Base-by-base conservation (phyloP, 139 green algal genomes). In the Chlamydomonas schloesseri region DNA sequence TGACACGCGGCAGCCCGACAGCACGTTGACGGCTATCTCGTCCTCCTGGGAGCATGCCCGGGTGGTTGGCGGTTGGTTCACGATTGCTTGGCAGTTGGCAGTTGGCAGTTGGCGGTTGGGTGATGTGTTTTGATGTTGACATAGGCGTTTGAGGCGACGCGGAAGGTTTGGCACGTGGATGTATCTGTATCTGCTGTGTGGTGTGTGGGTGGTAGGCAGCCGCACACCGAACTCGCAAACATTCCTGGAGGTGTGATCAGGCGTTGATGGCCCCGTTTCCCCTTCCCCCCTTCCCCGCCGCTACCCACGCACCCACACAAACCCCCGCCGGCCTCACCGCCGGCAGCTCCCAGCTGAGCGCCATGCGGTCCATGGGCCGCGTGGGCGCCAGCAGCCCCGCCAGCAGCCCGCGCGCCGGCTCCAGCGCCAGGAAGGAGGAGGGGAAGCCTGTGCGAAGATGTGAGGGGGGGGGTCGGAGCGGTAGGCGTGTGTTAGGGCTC, bases 341-440 rank as follows among this genome's bases (percentile, higher is more conserved):
- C 0, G 93, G 91, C 6, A 89, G 78, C 29, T 89, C 76, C 55
- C 91, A 91, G 37, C 47, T 53, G 3, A 96, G 78, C 10, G 73
- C 50, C 91, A 96, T 96, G 72, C 82, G 80, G 88, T 97, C 94
- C 94, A 97, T 97, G 29, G 94, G 94, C 17, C 94, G 87, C 11
- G 82, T 94, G 24, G 33, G n/a, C 75, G 89, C 90, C 70, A 96
- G 67, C 50, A 95, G 58, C 11, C 74, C 74, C 0, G 70, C 37
- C 71, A 95, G 88, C 37, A 90, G 71, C 46, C 69, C 65, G 13
- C 87, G 81, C 4, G 23, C 60, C 2, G 69, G 76, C 73, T 89
- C 81, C n/a, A 93, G 37, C 31, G 42, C 79, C 11, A 95, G 70
- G 70, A 95, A 97, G 37, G 87, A 87, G 31, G 86, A 92, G 10